Base-by-base conservation (phyloP, 78 protist genomes). In the Creolimax fragrantissima region DNA sequence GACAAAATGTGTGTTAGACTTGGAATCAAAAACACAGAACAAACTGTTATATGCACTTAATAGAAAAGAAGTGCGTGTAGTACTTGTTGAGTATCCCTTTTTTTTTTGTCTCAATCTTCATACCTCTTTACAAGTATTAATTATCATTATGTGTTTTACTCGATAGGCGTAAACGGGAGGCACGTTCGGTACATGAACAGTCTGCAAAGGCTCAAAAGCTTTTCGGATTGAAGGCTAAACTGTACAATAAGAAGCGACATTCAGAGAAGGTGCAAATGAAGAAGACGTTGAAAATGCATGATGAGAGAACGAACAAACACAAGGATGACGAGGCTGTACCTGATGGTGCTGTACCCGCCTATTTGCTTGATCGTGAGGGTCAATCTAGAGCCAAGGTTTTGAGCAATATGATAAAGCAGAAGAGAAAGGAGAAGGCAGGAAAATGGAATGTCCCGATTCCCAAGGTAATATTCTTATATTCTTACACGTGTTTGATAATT, bases 361-460 rank as follows among this genome's bases (percentile, higher is more conserved):
- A 97, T 90, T 95, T 99, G 45, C 45, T 99, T 92, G 99, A 99
- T 90, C 92, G 99, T 6, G 98, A 97, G 90, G 95, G 95, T 45
- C 97, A 96, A 37, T 58, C 96, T 41, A 94, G 98, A 6, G 98
- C 99, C 5, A 99, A 99, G 93, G 99, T 91, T 7, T 94, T 98
- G 41, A 93, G 97, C 86, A 98, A 99, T 90, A 98, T 98, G 91
- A 89, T 99, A 39, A 99, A 99, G 96, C 99, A 99, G 89, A 98
- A 98, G 95, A 92, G 99, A 6, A 98, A 98, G 93, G 99, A 99
- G 85, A 98, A 98, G 94, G 99, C 99, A 2, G 99, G 99, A 3
- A 98, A 98, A 88, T 98, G 99, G 99, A 66, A 86, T 35, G 99
- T 99, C 32, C 99, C 99, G 3, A 85, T 99, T 32, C 99, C 99